Conservation (phyloP, 1,284 basidiomycete genomes). For the Cronartium ribicola region DNA sequence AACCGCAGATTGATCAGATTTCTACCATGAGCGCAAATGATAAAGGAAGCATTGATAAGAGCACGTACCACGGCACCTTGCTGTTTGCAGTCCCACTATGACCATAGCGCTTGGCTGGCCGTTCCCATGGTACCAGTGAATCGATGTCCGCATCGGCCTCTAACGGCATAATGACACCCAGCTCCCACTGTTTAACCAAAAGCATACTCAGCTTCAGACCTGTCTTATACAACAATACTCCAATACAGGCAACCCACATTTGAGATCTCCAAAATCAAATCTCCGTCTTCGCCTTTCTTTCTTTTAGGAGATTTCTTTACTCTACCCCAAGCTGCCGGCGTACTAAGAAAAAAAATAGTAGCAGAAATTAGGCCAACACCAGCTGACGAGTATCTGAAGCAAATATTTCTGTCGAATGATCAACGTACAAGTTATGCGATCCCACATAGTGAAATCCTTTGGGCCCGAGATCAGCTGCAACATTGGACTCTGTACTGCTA, state of each 20-base stretch:
- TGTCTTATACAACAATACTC: background rate
- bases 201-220: background rate
- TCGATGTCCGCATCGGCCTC: slow-evolving; percentile 6
- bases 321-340: slow-evolving; percentile 41
- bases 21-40: background rate
- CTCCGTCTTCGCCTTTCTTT: background rate
- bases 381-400: background rate
- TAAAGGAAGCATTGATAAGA: background rate
- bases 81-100: slow-evolving; percentile 14
- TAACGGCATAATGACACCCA: slow-evolving; percentile 32
- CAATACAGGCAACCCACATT: slow-evolving; percentile 14
- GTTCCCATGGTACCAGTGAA: slow-evolving; percentile 24
- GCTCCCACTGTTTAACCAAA: slow-evolving; percentile 25
- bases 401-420: background rate
- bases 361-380: background rate
- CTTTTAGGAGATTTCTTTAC: background rate
- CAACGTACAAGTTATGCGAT: slow-evolving; percentile 38
- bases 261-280: slow-evolving; percentile 19
- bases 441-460: slow-evolving; percentile 37
- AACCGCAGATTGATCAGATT: background rate
- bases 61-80: slow-evolving; percentile 29
- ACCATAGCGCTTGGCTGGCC: slow-evolving; percentile 26
- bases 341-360: slow-evolving; percentile 2
- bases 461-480: background rate
- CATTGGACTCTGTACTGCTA: background rate